These are phyloP conservation scores for Chrysosporium queenslandicum DNA, from an alignment of 2,329 filamentous ascomycete species.

Conservation along the genomic window DNA sequence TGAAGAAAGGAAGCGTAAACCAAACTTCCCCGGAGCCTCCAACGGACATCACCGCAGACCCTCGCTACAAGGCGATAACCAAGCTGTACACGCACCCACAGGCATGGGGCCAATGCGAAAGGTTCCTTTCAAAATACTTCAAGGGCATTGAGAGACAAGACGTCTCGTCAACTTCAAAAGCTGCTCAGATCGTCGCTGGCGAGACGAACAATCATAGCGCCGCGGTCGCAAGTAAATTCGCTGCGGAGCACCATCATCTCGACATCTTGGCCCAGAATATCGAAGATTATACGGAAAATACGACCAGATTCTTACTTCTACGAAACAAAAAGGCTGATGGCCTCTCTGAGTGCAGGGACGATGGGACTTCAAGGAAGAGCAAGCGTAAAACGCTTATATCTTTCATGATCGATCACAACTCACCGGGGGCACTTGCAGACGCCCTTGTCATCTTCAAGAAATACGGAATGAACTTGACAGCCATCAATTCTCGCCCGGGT, in stretches of 20 bases:
- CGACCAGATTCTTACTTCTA: conserved; percentile 40
- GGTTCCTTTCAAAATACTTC: conserved; percentile 61
- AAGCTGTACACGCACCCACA: conserved; percentile 89
- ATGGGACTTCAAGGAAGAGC: conserved; percentile 4
- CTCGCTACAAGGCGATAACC: conserved; percentile 50
- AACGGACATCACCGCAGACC: conserved; percentile 12
- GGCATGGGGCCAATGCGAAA: conserved; percentile 82
- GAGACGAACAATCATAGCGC: conserved; percentile 52
- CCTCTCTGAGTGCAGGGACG: conserved; percentile 10
- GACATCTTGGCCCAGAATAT: conserved; percentile 51
- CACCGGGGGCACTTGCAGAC: conserved; percentile 72
- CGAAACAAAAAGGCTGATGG: conserved; percentile 27
- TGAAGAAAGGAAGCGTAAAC: conserved; percentile 20
- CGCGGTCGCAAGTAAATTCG: conserved; percentile 67
- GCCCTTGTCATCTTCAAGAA: conserved; percentile 68
- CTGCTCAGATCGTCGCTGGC: conserved; percentile 61
- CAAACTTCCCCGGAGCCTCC: background rate
- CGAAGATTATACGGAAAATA: conserved; percentile 40
- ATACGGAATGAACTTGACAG: conserved; percentile 70
- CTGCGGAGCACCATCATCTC: conserved; percentile 57
- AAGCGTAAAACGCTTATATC: conserved; percentile 61
- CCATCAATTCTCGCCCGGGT: conserved; percentile 78
- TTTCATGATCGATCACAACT: conserved; percentile 69
- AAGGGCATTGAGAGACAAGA: conserved; percentile 70
- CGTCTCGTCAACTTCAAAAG: conserved; percentile 73